Percentiles rank a stretch among this genome's conserved stretches.
Evolutionary conservation across 306 rosid species (phyloP).

Genomic region (cucumber (Cucumis sativus)): DNA sequence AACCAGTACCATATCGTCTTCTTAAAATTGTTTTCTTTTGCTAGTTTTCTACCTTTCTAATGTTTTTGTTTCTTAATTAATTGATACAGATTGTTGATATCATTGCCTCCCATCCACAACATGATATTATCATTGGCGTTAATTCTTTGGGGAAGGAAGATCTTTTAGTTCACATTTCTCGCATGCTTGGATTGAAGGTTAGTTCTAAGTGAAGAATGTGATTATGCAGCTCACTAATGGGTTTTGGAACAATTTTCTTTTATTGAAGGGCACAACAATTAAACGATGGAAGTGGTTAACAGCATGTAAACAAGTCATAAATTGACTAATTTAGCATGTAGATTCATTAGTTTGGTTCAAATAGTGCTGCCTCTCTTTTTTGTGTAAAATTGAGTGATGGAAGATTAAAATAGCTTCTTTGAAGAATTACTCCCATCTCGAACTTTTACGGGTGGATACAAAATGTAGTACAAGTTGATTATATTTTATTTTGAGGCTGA

Average conservation of each 20-base stretch:
- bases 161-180: constrained; percentile 44
- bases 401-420: neutral
- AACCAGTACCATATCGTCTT: neutral
- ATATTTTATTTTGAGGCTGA: neutral
- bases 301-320: neutral
- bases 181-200: constrained; percentile 51
- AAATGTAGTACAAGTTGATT: neutral
- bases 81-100: constrained; percentile 44
- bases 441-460: neutral
- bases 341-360: neutral
- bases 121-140: constrained; percentile 54
- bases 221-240: neutral
- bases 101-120: constrained; percentile 51
- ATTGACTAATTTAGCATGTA: neutral
- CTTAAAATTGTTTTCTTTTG: neutral
- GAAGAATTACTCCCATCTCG: neutral
- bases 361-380: neutral
- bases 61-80: constrained; percentile 1
- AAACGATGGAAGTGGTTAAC: neutral
- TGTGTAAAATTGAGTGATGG: neutral
- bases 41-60: neutral
- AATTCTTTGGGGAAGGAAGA: constrained; percentile 64
- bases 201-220: constrained; percentile 6
- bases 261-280: neutral
- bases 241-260: neutral